Evolutionary conservation across 1,139 yeast species (phyloP), one percentile per base, ranked within the genome.

Genomic region (Candida neerlandica): DNA sequence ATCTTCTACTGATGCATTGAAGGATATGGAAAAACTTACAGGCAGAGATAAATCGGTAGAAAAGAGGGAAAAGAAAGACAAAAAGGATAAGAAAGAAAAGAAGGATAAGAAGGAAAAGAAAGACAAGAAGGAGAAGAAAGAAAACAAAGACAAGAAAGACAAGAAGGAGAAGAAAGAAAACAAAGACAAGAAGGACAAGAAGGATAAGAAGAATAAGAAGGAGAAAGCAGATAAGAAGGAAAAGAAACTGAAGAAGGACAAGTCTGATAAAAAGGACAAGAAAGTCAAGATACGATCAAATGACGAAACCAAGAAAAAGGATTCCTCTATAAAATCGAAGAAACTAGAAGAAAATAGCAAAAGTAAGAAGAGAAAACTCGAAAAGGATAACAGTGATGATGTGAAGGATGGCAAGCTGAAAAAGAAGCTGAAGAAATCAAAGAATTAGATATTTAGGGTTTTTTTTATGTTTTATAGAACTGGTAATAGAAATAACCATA

Each of bases 61-160:
- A 52, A 62, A 60, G 55, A 62, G 56, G 47, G 57, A 55, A 14
- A 58, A 60, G 51, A 54, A 56, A 51, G 61, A 61, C 46, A 57
- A 59, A 44, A 60, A 58, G 45, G 56, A 57, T 43, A 55, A 55
- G 43, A 58, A 56, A 45, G 55, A 61, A 47, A 55, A 47, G 46
- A 58, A 60, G 46, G 58, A 58, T 48, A 54, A 59, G 51, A 59
- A 61, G 55, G 58, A 61, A 44, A 55, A 59, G 48, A 58, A 61
- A 50, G 57, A 26, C 55, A 53, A 56, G 60, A 49, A 51, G 56
- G 51, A 46, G 55, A 49, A 55, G 54, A 49, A 51, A 53, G 50
- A 50, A 57, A 45, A 54, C 57, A 49, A 56, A 55, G 50, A 59
- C 58, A 51, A 58, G 48, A 52, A 50, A 47, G 50, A 52, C 51